These are phyloP conservation scores for Dioscorea dumetorum DNA, from an alignment of 106 monocot genomes.

Conservation along the genomic window DNA sequence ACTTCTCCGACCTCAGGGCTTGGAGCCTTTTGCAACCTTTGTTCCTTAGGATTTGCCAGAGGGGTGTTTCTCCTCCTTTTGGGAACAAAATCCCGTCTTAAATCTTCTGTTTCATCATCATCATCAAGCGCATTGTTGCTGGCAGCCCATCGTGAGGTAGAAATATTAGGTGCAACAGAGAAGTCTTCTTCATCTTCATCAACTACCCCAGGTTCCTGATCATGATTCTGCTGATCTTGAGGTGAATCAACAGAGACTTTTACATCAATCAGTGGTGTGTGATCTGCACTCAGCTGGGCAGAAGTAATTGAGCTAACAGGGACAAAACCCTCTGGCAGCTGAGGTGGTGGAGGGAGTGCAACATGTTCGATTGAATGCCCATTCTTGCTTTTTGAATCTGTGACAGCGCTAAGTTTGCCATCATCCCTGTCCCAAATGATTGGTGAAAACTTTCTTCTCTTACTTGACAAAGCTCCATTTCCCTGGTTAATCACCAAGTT, in stretches of 20 bases:
- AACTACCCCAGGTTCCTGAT: not conserved
- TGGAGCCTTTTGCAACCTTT: conserved; percentile 6
- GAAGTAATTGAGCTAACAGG: conserved; percentile 1
- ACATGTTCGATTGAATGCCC: not conserved
- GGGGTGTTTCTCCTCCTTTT: conserved; percentile 23
- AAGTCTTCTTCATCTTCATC: conserved; percentile 17
- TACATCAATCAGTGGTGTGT: not conserved
- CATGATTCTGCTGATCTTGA: not conserved
- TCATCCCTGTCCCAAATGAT: conserved; percentile 50
- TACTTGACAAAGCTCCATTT: conserved; percentile 5
- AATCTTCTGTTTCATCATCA: conserved; percentile 3
- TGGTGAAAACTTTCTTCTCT: conserved; percentile 64
- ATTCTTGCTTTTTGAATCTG: not conserved
- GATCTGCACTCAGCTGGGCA: not conserved
- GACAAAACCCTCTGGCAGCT: conserved; percentile 24
- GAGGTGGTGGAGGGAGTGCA: conserved; percentile 29
- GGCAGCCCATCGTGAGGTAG: conserved; percentile 40
- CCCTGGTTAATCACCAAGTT: conserved; percentile 1
- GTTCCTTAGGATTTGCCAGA: not conserved
- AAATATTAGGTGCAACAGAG: conserved; percentile 13
- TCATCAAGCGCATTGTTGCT: conserved; percentile 11
- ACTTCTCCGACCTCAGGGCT: conserved; percentile 44
- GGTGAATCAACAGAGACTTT: conserved; percentile 10
- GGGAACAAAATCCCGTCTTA: not conserved
- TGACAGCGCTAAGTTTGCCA: conserved; percentile 8